Base-by-base conservation (phyloP, 495 filamentous ascomycete genomes). In the Neurospora sp. region DNA sequence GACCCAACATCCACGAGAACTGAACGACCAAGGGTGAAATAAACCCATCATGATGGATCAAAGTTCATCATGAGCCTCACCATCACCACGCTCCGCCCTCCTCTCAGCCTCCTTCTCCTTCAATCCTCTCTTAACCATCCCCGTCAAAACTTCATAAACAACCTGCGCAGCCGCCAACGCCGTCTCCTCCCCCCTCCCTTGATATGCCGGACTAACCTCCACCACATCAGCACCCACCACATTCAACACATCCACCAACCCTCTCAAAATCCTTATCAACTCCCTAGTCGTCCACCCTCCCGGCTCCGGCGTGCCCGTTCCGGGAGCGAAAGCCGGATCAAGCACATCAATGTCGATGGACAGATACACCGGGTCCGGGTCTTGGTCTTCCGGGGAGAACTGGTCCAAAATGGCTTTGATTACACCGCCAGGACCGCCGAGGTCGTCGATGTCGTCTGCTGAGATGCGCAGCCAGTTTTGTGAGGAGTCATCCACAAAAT, bases 191-290 rank as follows among this genome's bases (percentile, higher is more conserved):
- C 91, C 92, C 69, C 86, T 88, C 6, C 92, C 93, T 82, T 96
- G 92, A 80, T 97, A 96, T 15, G 92, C 92, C 1, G 93, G 93
- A 66, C 91, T 90, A 17, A 97, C 93, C 86, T 97, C 93, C 31
- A 97, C 93, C 74, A 95, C 90, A 81, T 93, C 91, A 5, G 89
- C 91, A 0, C 91, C 91, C 24, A 93, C 90, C 1, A 93, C 77
- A 78, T 93, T 92, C 78, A 93, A 74, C 42, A 85, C 86, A 83
- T 92, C 90, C 9, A 93, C 80, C 24, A 66, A 7, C 1, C 91
- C 92, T 34, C 91, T 84, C 80, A 93, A 77, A 70, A 93, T 91
- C 4, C 89, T 82, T 69, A 92, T 92, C 74, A 93, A 83, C 80
- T 93, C 91, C 31, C 91, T 82, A 38, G 87, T 92, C 15, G 91